Evolutionary conservation across 2,329 filamentous ascomycete genomes (phyloP), one percentile per base, ranked within the genome.

Genomic region (Cercospora sp.): DNA sequence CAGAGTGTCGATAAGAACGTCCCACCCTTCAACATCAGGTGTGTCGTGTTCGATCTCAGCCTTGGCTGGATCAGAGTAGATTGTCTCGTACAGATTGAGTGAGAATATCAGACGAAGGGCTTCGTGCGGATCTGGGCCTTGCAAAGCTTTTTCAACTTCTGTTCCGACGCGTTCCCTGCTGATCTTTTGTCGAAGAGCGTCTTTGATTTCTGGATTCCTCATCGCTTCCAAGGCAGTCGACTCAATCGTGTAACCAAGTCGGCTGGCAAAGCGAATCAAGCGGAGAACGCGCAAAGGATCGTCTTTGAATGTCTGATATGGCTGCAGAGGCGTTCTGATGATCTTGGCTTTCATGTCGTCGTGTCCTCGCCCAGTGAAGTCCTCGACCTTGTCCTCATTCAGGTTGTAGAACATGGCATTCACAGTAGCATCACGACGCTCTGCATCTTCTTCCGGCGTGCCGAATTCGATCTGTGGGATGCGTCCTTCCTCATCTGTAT

Each of bases 371-470:
- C 86, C 86, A 0, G 93, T 96, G 69, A 96, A 91, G 78, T 99
- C 95, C 79, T 98, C 94, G 40, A 98, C 86, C 67, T 85, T 75
- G 37, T 88, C 86, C 0, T 90, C 93, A 75, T 94, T 89, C 45
- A 99, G 82, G 74, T 98, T 98, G 83, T 95, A 98, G 81, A 98
- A 98, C 70, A 99, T 87, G 26, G 95, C 93, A 78, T 99, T 99
- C 69, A 98, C 89, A 0, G 93, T 97, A 24, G 94, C 94, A 82
- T 99, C 94, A 59, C 94, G 89, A 24, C 94, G 89, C 72, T 93
- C 78, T 2, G 94, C 94, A 80, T 99, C 94, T 79, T 99, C 93
- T 77, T 91, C 86, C 0, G 94, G 90, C 0, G 93, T 97, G 5
- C 94, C 95, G 79, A 97, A 97, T 78, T 97, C 93, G 86, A 98